These are phyloP conservation scores for Ascochyta viciae-villosae DNA, from an alignment of 2,329 filamentous ascomycete genomes.

Conservation along the genomic window DNA sequence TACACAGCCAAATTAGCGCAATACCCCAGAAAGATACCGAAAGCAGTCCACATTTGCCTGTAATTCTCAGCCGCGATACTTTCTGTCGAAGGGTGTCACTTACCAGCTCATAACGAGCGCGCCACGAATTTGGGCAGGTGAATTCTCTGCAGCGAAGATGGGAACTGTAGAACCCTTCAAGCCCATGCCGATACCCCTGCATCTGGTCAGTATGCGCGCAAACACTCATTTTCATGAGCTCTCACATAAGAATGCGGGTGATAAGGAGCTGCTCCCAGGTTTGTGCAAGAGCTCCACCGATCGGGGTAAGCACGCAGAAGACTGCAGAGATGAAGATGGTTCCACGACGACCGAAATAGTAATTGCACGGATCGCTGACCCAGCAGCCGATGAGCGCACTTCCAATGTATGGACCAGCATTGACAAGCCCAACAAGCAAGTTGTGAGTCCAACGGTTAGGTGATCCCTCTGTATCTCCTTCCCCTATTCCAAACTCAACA, in stretches of 20 bases:
- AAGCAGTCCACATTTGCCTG: constrained; percentile 53
- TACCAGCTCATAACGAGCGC: constrained; percentile 56
- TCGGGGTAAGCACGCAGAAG: constrained; percentile 34
- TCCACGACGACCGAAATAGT: constrained; percentile 36
- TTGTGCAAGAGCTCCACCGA: constrained; percentile 31
- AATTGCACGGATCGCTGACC: constrained; percentile 38
- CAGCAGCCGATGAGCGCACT: constrained; percentile 39
- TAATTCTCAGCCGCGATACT: neutral
- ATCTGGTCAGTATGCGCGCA: neutral
- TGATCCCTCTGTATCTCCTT: constrained; percentile 21
- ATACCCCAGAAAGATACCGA: constrained; percentile 33
- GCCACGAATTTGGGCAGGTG: constrained; percentile 55
- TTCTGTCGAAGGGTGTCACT: constrained; percentile 1
- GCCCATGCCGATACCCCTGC: constrained; percentile 37
- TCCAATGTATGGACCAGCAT: constrained; percentile 38
- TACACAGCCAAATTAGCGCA: constrained; percentile 48
- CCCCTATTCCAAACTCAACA: constrained; percentile 56
- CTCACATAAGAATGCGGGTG: constrained; percentile 28
- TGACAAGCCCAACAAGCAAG: constrained; percentile 25
- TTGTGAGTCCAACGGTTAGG: constrained; percentile 26
- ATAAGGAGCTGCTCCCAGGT: constrained; percentile 34
- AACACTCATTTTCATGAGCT: neutral
- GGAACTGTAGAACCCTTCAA: constrained; percentile 50
- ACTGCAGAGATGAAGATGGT: constrained; percentile 39
- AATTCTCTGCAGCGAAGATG: constrained; percentile 56